These are phyloP conservation scores for Geotrichum macrosporum DNA, from an alignment of 1,139 yeast species.

Conservation along the genomic window DNA sequence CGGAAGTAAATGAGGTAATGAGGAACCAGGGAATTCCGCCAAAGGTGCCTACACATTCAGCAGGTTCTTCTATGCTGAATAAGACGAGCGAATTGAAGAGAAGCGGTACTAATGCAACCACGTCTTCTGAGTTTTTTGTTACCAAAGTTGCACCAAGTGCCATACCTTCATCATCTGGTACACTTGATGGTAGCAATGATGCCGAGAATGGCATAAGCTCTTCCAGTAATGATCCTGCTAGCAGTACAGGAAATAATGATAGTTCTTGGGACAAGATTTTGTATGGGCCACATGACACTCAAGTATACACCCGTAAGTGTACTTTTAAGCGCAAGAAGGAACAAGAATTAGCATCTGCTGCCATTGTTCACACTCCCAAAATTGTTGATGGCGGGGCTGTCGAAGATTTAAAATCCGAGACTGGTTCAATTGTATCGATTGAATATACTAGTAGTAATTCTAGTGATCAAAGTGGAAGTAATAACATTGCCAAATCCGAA, in stretches of 20 bases:
- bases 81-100: too few species aligned
- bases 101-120: slow-evolving; percentile 6
- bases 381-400: slow-evolving; percentile 8
- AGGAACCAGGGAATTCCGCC: slow-evolving; percentile 31
- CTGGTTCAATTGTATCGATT: slow-evolving; percentile 8
- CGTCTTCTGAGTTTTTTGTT: background rate
- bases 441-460: slow-evolving; percentile 15
- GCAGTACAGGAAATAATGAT: background rate
- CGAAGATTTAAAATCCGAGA: slow-evolving; percentile 11
- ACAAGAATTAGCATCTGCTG: slow-evolving; percentile 7
- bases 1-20: slow-evolving; percentile 22
- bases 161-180: too few species aligned
- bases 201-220: background rate
- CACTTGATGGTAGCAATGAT: slow-evolving; percentile 4
- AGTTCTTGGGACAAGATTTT: background rate
- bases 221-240: background rate
- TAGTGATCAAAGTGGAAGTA: too few species aligned
- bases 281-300: slow-evolving; percentile 12
- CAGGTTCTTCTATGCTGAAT: too few species aligned
- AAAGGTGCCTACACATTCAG: slow-evolving; percentile 30
- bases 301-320: slow-evolving; percentile 18
- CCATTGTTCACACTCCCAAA: slow-evolving; percentile 1
- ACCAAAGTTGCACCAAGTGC: slow-evolving; percentile 8
- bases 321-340: slow-evolving; percentile 15
- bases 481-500: too few species aligned